Evolutionary conservation across 2,329 filamentous ascomycete species (phyloP).

Genomic region (Cladophialophora chaetospira): DNA sequence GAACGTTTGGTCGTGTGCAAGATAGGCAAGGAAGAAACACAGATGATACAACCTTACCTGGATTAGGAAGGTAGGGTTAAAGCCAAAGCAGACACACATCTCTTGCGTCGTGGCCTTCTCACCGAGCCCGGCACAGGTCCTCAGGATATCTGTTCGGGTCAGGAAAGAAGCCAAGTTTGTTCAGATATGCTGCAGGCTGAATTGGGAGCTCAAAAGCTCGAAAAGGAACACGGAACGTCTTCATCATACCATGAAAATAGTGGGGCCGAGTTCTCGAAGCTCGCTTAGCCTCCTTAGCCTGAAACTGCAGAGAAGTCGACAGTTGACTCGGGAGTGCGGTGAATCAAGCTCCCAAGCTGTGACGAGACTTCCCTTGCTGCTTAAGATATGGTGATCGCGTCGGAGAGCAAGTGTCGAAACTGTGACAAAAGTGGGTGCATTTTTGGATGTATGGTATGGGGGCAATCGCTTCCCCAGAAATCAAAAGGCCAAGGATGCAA

Average conservation of each 20-base stretch:
- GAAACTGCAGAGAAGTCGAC: not conserved
- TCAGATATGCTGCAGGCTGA: no score
- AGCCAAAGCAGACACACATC: not conserved
- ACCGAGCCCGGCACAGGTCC: no score
- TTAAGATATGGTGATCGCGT: no score
- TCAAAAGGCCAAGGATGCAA: no score
- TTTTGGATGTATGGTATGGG: no score
- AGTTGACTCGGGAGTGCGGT: not conserved
- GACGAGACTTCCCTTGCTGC: no score
- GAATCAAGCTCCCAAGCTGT: not conserved
- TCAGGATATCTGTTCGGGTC: no score
- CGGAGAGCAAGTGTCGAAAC: no score
- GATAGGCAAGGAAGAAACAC: conserved; percentile 2
- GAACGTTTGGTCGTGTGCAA: not conserved
- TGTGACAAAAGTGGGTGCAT: no score
- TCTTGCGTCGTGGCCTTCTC: no score
- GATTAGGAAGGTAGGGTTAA: not conserved
- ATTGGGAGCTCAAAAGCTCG: not conserved
- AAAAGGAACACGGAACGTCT: not conserved
- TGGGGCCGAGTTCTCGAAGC: not conserved
- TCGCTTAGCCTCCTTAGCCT: not conserved
- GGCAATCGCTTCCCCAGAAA: no score
- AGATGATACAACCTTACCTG: conserved; percentile 1
- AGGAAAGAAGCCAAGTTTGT: no score
- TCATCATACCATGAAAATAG: not conserved